These are phyloP conservation scores for Mucuna pruriens DNA, from an alignment of 306 rosid species.

Conservation along the genomic window DNA sequence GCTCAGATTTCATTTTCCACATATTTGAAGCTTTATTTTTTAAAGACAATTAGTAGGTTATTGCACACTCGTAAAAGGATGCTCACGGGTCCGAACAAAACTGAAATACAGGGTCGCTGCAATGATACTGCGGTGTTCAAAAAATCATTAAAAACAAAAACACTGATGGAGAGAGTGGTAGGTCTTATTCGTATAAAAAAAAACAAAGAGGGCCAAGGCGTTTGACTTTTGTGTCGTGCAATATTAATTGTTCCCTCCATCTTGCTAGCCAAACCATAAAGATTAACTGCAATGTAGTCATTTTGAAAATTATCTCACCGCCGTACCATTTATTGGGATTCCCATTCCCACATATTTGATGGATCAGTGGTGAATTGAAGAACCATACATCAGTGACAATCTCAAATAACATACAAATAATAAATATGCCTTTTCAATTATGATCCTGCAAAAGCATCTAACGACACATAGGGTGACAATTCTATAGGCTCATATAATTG, in stretches of 20 bases:
- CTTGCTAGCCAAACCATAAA: neutral
- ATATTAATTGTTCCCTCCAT: neutral
- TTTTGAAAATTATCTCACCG: neutral
- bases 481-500: slow-evolving; percentile 36
- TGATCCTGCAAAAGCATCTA: slow-evolving; percentile 25
- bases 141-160: neutral
- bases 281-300: slow-evolving; percentile 9
- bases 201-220: neutral
- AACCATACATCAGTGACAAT: slow-evolving; percentile 20
- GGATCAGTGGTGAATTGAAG: slow-evolving; percentile 39
- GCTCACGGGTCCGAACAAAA: neutral
- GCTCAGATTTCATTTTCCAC: neutral
- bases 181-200: neutral
- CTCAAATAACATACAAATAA: slow-evolving; percentile 23
- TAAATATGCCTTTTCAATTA: slow-evolving; percentile 26
- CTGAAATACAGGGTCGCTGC: slow-evolving; percentile 9
- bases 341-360: slow-evolving; percentile 26
- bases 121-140: neutral
- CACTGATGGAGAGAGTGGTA: no score
- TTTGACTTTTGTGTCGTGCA: slow-evolving; percentile 23
- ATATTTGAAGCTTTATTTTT: neutral
- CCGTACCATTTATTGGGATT: slow-evolving; percentile 36
- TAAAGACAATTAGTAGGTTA: neutral
- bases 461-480: slow-evolving; percentile 5
- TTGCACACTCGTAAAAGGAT: neutral